Base-by-base conservation (phyloP, 2,329 filamentous ascomycete genomes). In the Beauveria brongniartii region DNA sequence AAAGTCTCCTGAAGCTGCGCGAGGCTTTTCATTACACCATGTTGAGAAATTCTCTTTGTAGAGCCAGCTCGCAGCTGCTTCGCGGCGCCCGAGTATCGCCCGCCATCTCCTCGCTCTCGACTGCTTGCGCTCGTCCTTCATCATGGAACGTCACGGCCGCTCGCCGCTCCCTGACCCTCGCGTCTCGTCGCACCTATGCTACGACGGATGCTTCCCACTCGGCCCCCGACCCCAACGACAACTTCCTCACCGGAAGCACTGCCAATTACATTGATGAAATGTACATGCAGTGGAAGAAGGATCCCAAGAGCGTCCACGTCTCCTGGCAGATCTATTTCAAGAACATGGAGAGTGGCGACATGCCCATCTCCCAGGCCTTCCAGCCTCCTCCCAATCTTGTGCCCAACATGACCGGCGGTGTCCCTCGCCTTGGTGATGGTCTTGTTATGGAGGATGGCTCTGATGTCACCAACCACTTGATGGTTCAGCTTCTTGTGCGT, bases 251-350 rank as follows among this genome's bases (percentile, higher is more conserved):
- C 65, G 94, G 94, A 67, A 97, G 91, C 81, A 94, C 93, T 63
- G 94, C 94, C 77, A 97, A 96, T 80, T 99, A 99, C 80, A 91
- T 99, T 74, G 94, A 99, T 76, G 94, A 97, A 81, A 99, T 99
- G 94, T 99, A 99, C 78, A 81, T 97, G 80, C 87, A 92, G 74
- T 99, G 94, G 94, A 96, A 93, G 78, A 82, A 90, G 66, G 92
- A 99, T 70, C 92, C 94, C 57, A 84, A 86, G 70, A 96, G 91
- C 72, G 94, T 99, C 63, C 94, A 99, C 77, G 83, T 96, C 70
- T 99, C 94, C 74, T 99, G 94, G 94, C 93, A 96, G 80, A 88
- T 95, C 73, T 99, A 99, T 84, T 99, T 99, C 84, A 91, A 88
- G 80, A 99, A 99, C 80, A 97, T 99, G 90, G 94, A 99, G 81